Evolutionary conservation across 306 rosid species (phyloP).

Genomic region (Delonix regia): DNA sequence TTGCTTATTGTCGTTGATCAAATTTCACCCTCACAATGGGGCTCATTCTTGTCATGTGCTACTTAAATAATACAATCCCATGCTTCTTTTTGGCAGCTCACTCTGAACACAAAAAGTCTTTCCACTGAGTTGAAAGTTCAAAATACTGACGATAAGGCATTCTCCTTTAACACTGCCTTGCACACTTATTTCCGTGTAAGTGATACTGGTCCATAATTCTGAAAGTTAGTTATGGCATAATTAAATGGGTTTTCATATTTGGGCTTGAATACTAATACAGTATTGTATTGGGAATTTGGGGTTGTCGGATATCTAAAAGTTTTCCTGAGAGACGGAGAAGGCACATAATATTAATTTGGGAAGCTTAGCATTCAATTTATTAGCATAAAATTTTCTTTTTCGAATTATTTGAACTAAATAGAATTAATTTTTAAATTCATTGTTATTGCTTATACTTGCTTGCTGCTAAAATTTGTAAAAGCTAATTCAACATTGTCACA

Average conservation of each 20-base stretch:
- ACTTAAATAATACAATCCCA: not conserved
- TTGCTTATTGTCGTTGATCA: slow-evolving; percentile 27
- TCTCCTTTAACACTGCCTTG: slow-evolving; percentile 84
- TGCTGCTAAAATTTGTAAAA: slow-evolving; percentile 22
- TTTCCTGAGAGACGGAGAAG: not conserved
- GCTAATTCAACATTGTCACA: slow-evolving; percentile 34
- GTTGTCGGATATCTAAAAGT: slow-evolving; percentile 25
- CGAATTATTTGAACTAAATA: slow-evolving; percentile 11
- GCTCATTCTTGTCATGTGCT: slow-evolving; percentile 13
- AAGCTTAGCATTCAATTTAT: slow-evolving; percentile 18
- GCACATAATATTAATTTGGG: not conserved
- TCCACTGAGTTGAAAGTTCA: slow-evolving; percentile 73
- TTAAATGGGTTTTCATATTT: slow-evolving; percentile 27
- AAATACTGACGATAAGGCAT: slow-evolving; percentile 81
- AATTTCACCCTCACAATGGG: slow-evolving; percentile 22
- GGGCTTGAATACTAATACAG: not conserved
- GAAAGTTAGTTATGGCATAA: slow-evolving; percentile 13
- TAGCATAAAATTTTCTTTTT: slow-evolving; percentile 4
- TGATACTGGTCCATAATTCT: slow-evolving; percentile 29
- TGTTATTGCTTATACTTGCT: slow-evolving; percentile 17
- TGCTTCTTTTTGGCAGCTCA: slow-evolving; percentile 58
- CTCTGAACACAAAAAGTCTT: slow-evolving; percentile 66
- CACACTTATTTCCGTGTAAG: slow-evolving; percentile 90
- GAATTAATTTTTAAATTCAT: slow-evolving; percentile 16
- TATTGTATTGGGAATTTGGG: slow-evolving; percentile 6